Base-by-base conservation (phyloP, 345 rosid genomes). In the Kernera saxatilis region DNA sequence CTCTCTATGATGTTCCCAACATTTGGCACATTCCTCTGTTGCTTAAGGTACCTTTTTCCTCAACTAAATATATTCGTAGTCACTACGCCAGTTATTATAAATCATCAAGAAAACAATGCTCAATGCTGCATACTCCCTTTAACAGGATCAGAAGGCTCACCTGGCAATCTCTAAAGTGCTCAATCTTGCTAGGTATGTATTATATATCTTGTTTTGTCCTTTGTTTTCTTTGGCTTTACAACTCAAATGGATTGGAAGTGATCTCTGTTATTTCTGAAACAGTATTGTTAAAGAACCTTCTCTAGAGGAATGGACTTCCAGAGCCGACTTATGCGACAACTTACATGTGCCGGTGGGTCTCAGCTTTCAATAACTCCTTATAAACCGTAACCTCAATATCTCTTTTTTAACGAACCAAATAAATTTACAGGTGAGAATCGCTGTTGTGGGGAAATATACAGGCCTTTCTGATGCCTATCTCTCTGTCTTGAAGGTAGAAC, bases 1-100 rank as follows among this genome's bases (percentile, higher is more conserved):
- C 93, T 71, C 83, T 91, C 48, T 82, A 86, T 60, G 99, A 94
- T 77, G 95, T 94, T 67, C 79, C 96, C 62, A 94, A 94, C 83
- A 94, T 94, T 67, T 94, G 99, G 99, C 93, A 91, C 52, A 82
- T 94, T 77, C 99, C 99, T 69, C 69, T 88, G 75, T 84, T 94
- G 75, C 77, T 94, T 11, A 85, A 84, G 79, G 98, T 93, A 82
- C 33, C 19, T 23, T 66, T 27, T 69, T 40, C 62, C 62, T 36
- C 54, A 2, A 67, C 40, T 45, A 17, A 9, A 8, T 43, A 26
- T 48, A 13, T 29, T 49, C 1, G 8, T 48, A 74, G 53, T 58
- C 67, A 33, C 18, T 36, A 12, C 1, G 5, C 11, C 17, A 0
- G 15, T 13, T 56, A 4, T 14, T 19, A 39, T 6, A 26, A 18